Base-by-base conservation (phyloP, 441 rosid genomes). In the Pelargonium australe region DNA sequence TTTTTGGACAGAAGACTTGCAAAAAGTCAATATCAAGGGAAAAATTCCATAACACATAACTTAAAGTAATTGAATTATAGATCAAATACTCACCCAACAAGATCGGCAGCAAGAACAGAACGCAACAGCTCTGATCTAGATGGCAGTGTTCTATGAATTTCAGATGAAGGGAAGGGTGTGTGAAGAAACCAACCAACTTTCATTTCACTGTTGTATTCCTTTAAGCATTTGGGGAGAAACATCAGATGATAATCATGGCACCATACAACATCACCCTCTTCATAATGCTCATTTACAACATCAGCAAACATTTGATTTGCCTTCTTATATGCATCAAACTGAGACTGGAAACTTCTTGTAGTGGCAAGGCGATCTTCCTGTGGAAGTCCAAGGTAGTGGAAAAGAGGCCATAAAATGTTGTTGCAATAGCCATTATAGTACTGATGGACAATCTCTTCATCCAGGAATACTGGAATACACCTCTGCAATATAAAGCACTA, bases 161-260 rank as follows among this genome's bases (percentile, higher is more conserved):
- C 98, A 67, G 98, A 95, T n/a, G 99, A 95, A 77, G 99, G 99
- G 74, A 95, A 95, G 20, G 98, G 99, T 41, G 99, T 92, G 73
- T 95, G 99, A 75, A 95, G 99, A 84, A 95, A 95, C 99, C 99
- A 95, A 63, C 99, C 99, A 78, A 95, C 99, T 86, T 95, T 95
- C 98, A 92, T 95, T 16, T 80, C 73, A 66, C 70, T 83, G 74
- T 95, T 90, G 73, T 87, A 68, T 5, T 90, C 91, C 82, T 95
- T 95, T 0, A 95, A 83, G 83, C 94, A 95, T 78, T 89, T 85
- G 4, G 99, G 99, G 69, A 95, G 99, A 81, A 82, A 95, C 99
- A 95, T 95, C 63, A 95, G 89, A 79, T 95, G 98, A 67, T 95
- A 95, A 75, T 95, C 99, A 79, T 95, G 99, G 84, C 99, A 95